Base-by-base conservation (phyloP, 1,139 yeast genomes). In the Hyphopichia wangnamkhiaoensis region DNA sequence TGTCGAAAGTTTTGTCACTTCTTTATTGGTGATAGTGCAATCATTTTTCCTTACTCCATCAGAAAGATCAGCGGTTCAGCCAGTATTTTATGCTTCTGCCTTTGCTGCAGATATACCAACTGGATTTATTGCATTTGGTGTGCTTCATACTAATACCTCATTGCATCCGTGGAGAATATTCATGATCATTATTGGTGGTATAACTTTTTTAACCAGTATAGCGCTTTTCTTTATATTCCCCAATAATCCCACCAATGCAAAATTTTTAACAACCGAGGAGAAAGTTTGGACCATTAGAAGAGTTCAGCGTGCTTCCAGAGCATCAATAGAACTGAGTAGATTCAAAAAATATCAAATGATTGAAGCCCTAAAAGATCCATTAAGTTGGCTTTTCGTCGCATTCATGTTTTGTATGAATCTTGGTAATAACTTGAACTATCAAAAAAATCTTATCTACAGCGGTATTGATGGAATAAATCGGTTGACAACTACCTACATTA, bases 401-500 rank as follows among this genome's bases (percentile, higher is more conserved):
- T 65, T 61, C 42, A 56, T 59, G 39, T 53, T 70, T 30, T 50
- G 63, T 24, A 63, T 61, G 45, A 66, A 60, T 48, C 48, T 69
- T 38, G 71, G 73, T 5, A 70, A 70, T 41, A 67, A 66, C 45
- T 52, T 68, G 38, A 58, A 68, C 10, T 69, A 66, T 39, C 73
- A 68, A 45, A 70, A 66, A 41, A 67, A 66, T 34, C 42, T 69
- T 31, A 48, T 69, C 27, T 69, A 61, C 41, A 60, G 56, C 12
- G 33, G 33, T 18, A 62, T 59, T 33, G 59, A 69, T 50, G 75
- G 75, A 29, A 55, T 71, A 20, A 49, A 59, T 15, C 65, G 60
- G 45, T 55, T 74, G 38, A 68, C 65, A 39, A 64, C 78, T 1
- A 71, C 77, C 1, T 53, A 74, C 28, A 75, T 74, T 3, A 63